Evolutionary conservation across 2,329 filamentous ascomycete genomes (phyloP), one percentile per base, ranked within the genome.

Genomic region (Cladosporium sp.): DNA sequence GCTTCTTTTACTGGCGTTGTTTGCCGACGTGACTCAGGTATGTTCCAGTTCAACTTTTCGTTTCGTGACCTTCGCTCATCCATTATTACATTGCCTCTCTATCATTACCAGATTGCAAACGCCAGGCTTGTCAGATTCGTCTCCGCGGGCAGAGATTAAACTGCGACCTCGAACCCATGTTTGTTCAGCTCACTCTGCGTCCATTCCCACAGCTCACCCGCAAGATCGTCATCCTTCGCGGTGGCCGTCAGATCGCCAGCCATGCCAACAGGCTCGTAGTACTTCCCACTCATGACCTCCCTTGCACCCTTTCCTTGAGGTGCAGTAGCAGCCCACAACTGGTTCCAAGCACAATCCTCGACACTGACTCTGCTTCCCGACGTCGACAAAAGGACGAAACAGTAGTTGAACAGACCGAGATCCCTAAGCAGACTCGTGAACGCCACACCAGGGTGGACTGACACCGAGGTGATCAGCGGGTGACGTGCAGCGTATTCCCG

Each of bases 401-500:
- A 47, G 43, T 25, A 25, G 5, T 47, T 47, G 43, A 47, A 47
- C 5, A 20, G 20, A 14, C 20, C 22, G 3, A 47, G 25, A 2
- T 57, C 64, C 14, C 65, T 63, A 4, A 73, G 62, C 5, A 80
- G 59, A 2, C 66, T 67, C 0, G 76, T 79, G 2, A 64, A 60
- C 28, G 78, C 74, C 3, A 75, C 67, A 2, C 77, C 78, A 0
- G 78, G 78, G 55, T 78, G 73, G 1, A 80, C 59, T 0, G 74
- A 64, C 2, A 76, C 69, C 7, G 66, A 64, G 1, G 67, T 71
- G 25, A 80, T 69, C 7, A 64, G 60, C 0, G 75, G 72, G 52
- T 78, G 73, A 7, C 68, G 70, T 42, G 67, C 63, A 3, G 76
- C 73, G 3, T 82, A 65, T 52, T 76, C 72, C 9, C 67, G 65